A percentile compares a stretch with the other conserved stretches of the same genome.
Conservation (phyloP, 176 grass and related monocot genomes). For the Stipa capillata region DNA sequence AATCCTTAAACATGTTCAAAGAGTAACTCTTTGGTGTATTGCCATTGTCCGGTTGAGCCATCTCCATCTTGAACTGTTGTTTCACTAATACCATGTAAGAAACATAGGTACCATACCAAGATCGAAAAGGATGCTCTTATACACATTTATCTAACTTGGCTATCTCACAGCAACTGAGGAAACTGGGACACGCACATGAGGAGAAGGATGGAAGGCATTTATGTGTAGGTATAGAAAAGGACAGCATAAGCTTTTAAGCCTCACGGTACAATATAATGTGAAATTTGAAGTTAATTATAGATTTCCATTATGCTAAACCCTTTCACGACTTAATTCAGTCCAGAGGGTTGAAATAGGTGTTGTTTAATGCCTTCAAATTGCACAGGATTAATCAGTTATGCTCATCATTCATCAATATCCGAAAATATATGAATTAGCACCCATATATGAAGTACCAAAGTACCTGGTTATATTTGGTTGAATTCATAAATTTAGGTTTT, state of each 20-base stretch:
- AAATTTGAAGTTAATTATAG: neutral
- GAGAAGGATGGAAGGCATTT: neutral
- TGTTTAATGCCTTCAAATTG: neutral
- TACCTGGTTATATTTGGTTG: neutral
- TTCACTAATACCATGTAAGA: slow-evolving; percentile 17
- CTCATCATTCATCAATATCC: neutral
- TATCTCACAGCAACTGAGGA: neutral
- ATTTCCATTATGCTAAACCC: neutral
- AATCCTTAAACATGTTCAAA: slow-evolving; percentile 75
- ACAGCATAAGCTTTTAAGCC: neutral
- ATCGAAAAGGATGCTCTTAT: neutral
- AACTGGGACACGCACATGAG: neutral
- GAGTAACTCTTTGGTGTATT: slow-evolving; percentile 76
- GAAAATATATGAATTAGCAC: neutral
- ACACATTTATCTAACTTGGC: neutral
- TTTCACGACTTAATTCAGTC: neutral
- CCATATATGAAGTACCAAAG: neutral
- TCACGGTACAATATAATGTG: neutral
- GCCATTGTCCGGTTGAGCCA: slow-evolving; percentile 50
- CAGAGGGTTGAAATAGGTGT: neutral
- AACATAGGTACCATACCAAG: neutral
- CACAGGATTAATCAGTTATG: neutral
- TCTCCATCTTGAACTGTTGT: slow-evolving; percentile 88
- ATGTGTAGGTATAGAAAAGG: neutral
- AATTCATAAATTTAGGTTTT: neutral